Evolutionary conservation across 192 early-diverging fungal species (phyloP), one percentile per base, ranked within the genome.

Genomic region (Coemansia sp.): DNA sequence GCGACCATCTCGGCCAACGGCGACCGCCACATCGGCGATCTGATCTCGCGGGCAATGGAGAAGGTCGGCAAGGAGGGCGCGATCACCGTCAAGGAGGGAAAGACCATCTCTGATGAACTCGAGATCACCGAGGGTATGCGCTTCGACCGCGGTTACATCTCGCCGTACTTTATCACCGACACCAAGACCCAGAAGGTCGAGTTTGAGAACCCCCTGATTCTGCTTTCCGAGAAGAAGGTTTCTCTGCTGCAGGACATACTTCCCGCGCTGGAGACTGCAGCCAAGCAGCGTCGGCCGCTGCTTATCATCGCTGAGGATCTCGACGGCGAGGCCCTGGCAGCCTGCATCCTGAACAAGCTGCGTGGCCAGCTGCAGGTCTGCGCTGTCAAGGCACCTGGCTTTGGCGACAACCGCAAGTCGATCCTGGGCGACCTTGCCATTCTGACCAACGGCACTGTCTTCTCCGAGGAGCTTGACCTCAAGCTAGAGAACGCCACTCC

Each of bases 1-100:
- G 98, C 96, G 45, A 96, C 98, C 64, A 99, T 99, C 86, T 98
- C 97, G 38, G 98, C 98, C 66, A 99, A 99, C 83, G 98, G 98
- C 76, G 98, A 99, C 87, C 91, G 90, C 68, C 93, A 97, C 72
- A 93, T 99, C 39, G 98, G 98, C 66, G 83, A 89, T 62, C 79
- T 99, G 85, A 96, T 99, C 86, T 96, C 98, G 59, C 93, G 94
- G 71, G 98, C 98, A 38, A 99, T 99, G 98, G 97, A 99, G 86
- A 98, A 98, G 90, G 98, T 99, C 68, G 98, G 98, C 68, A 99
- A 99, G 87, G 98, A 99, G 87, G 98, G 98, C 70, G 98, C 98
- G 41, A 99, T 99, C 85, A 99, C 97, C 3, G 94, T 97, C 76
- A 95, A 97, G 89, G 98, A 98, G 85, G 98, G 98, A 75, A 99